A percentile compares a stretch with the other conserved stretches of the same genome.
phyloP scores from a whole-genome alignment of 768 basidiomycete species.

The Wakefieldia striispora region DNA sequence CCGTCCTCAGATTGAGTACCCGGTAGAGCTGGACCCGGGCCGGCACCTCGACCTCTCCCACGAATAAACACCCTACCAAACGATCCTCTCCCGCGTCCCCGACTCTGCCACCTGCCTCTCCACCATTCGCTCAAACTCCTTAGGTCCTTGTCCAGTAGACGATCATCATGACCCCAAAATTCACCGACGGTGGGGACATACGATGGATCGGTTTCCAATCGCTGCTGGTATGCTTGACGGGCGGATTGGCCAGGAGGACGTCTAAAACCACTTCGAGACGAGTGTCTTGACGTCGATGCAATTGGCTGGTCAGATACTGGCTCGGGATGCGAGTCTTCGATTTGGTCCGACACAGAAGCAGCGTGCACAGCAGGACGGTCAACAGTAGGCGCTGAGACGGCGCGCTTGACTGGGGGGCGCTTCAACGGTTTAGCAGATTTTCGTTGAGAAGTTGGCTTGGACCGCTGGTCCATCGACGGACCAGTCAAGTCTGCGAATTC shows the following conservation, averaged over 20 bases:
- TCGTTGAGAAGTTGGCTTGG: constrained; percentile 37
- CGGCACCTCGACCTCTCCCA: constrained; percentile 57
- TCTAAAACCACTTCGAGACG: constrained; percentile 21
- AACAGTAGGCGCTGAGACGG: constrained; percentile 34
- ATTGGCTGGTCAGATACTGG: constrained; percentile 31
- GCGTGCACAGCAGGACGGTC: constrained; percentile 20
- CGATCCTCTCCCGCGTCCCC: constrained; percentile 57
- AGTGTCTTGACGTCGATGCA: constrained; percentile 41
- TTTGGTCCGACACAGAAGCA: constrained; percentile 10
- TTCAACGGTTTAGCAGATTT: constrained; percentile 43
- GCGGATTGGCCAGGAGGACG: constrained; percentile 57
- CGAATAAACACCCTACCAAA: constrained; percentile 43
- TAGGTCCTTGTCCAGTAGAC: constrained; percentile 77
- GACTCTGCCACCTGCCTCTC: constrained; percentile 74
- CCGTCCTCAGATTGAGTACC: constrained; percentile 21
- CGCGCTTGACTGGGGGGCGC: constrained; percentile 35
- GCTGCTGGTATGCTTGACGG: constrained; percentile 84
- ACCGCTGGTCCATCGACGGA: constrained; percentile 30
- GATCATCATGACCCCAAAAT: constrained; percentile 95
- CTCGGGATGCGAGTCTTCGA: constrained; percentile 15
- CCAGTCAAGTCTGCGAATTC: constrained; percentile 65
- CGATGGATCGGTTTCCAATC: constrained; percentile 80
- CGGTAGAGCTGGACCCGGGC: constrained; percentile 10
- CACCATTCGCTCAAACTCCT: constrained; percentile 86
- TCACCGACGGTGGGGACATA: constrained; percentile 88